Evolutionary conservation across 768 basidiomycete genomes (phyloP), one percentile per base, ranked within the genome.

Genomic region (Podaxis carcinomalis): DNA sequence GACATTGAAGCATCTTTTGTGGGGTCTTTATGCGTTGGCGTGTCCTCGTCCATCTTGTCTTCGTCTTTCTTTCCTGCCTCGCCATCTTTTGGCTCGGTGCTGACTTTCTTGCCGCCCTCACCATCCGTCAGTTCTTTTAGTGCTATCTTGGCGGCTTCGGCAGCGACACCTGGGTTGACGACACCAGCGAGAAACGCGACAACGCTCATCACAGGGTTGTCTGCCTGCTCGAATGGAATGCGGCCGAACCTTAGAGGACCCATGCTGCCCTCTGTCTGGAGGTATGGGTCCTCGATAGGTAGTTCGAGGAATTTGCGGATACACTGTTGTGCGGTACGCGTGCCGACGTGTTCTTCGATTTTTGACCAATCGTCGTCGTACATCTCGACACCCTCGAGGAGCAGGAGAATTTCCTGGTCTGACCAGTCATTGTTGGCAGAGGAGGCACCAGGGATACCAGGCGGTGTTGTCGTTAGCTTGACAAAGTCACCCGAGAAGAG

Each of bases 401-500:
- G 79, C 6, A 92, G 74, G 9, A 99, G 74, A 19, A 89, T 80
- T 73, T 99, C 97, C 70, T 95, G 90, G 70, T 97, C 95, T 1
- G 86, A 81, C 97, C 97, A 99, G 62, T 89, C 86, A 58, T 87
- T 87, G 28, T 79, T 80, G 14, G 63, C 65, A 0, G 73, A 68
- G 11, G 73, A 75, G 32, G 80, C 70, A 64, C 76, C 65, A 55
- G 81, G 74, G 57, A 73, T 80, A 64, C 68, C 78, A 63, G 72
- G 69, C 14, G 72, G 70, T 5, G 74, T 72, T 13, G 73, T 71
- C 4, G 89, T 84, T 65, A 95, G 82, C 69, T 91, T 92, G 65
- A 98, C 92, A 73, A 99, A 99, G 76, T 98, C 96, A 11, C 96
- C 96, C 44, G 90, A 92, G 77, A 93, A 98, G 90, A 98, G 93